Evolutionary conservation across 441 rosid genomes (phyloP).

Genomic region (Jatropha multifida): DNA sequence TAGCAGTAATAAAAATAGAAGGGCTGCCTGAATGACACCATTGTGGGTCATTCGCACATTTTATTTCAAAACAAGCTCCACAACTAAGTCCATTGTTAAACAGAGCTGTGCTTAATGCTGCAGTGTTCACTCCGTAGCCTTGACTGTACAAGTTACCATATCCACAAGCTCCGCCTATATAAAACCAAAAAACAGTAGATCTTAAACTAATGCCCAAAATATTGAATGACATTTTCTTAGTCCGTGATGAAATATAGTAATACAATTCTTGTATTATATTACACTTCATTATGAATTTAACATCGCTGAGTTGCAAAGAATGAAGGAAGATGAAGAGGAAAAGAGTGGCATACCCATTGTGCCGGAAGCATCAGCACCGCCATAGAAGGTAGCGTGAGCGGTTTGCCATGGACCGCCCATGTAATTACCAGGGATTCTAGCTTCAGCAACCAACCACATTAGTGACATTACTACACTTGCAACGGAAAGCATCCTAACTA

Average conservation of each 20-base stretch:
- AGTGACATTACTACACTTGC: constrained; percentile 13
- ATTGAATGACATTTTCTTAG: no score
- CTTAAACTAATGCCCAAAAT: background rate
- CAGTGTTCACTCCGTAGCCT: constrained; percentile 71
- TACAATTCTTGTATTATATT: no score
- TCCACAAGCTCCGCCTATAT: constrained; percentile 70
- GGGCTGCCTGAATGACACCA: constrained; percentile 75
- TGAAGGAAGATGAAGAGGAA: no score
- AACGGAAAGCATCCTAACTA: background rate
- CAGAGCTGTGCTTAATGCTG: constrained; percentile 67
- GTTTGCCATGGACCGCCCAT: constrained; percentile 46
- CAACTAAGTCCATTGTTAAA: constrained; percentile 70
- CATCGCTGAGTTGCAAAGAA: no score
- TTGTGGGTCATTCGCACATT: constrained; percentile 49
- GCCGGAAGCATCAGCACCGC: constrained; percentile 74
- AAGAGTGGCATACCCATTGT: constrained; percentile 53
- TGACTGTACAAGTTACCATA: constrained; percentile 70
- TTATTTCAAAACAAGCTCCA: constrained; percentile 71
- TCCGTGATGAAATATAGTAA: no score
- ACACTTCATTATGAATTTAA: no score
- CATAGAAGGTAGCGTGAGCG: constrained; percentile 78
- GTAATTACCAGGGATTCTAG: constrained; percentile 61
- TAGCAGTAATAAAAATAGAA: constrained; percentile 59
- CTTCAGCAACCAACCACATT: constrained; percentile 22
- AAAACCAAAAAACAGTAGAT: background rate